Conservation (phyloP, 2,329 filamentous ascomycete genomes). For the Fusarium phyllophilum region DNA sequence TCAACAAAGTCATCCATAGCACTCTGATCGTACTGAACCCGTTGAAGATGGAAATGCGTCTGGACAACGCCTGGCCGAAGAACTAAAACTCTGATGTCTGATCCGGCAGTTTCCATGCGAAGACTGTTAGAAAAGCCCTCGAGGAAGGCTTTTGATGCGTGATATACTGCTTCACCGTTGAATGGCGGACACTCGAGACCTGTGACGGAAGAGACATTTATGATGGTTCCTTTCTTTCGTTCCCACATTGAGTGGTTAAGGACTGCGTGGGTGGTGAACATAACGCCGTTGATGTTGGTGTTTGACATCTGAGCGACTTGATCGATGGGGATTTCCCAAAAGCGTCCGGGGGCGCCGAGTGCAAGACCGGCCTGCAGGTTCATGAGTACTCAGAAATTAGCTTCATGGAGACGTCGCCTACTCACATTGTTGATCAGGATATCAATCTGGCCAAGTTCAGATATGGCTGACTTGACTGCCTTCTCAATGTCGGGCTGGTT, state of each 20-base stretch:
- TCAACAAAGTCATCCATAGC: constrained; percentile 17
- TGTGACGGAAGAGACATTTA: constrained; percentile 20
- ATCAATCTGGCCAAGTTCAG: constrained; percentile 18
- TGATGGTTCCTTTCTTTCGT: constrained; percentile 13
- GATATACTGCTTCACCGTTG: constrained; percentile 17
- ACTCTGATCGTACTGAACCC: constrained; percentile 11
- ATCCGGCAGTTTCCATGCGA: not conserved
- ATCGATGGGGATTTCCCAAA: constrained; percentile 8
- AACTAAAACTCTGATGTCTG: constrained; percentile 18
- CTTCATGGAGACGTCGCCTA: rapidly evolving
- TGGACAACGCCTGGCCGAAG: constrained; percentile 19
- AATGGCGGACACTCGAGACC: constrained; percentile 15
- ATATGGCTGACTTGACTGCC: not conserved
- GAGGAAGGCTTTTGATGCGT: constrained; percentile 9
- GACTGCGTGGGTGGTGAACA: constrained; percentile 49
- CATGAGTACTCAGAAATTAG: rapidly evolving
- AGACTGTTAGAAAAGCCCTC: constrained; percentile 22
- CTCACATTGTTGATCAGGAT: constrained; percentile 27
- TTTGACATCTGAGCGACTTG: constrained; percentile 6
- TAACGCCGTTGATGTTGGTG: constrained; percentile 49
- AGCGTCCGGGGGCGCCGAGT: constrained; percentile 11
- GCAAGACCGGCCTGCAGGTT: constrained; percentile 6
- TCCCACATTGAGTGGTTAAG: constrained; percentile 12
- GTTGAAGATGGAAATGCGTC: constrained; percentile 26
- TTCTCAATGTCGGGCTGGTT: not conserved